A percentile compares a stretch with the other conserved stretches of the same genome.
Evolutionary conservation across 495 filamentous ascomycete species (phyloP).

Genomic region (Lasiosphaeris hirsuta): DNA sequence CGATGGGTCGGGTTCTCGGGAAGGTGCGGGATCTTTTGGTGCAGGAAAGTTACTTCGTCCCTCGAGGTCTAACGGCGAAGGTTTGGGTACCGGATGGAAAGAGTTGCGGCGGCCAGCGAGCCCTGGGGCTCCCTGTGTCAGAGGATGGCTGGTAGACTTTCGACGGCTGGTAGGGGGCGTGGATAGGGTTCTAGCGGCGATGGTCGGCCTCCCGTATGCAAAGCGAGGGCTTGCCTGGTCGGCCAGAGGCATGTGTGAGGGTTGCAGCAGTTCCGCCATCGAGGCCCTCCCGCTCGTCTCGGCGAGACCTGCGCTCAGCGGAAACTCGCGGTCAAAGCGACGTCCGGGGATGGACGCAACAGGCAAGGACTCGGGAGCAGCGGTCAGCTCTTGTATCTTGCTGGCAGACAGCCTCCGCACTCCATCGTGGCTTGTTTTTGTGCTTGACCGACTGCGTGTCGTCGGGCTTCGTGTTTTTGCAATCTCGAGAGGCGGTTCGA

Average conservation of each 20-base stretch:
- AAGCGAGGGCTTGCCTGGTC: background rate
- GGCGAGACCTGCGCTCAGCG: conserved; percentile 33
- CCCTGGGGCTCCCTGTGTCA: conserved; percentile 17
- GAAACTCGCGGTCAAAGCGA: conserved; percentile 21
- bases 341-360: conserved; percentile 32
- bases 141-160: conserved; percentile 27
- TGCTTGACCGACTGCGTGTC: conserved; percentile 29
- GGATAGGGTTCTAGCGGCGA: conserved; percentile 38
- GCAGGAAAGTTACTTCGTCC: conserved; percentile 18
- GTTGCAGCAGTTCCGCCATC: conserved; percentile 29
- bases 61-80: conserved; percentile 32
- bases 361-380: conserved; percentile 50
- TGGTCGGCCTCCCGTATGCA: conserved; percentile 13
- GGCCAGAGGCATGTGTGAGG: background rate
- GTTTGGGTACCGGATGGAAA: conserved; percentile 26
- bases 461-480: conserved; percentile 1
- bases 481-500: background rate
- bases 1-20: conserved; percentile 25
- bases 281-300: conserved; percentile 30
- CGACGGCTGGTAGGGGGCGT: conserved; percentile 43
- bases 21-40: conserved; percentile 7
- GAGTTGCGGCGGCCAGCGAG: conserved; percentile 27
- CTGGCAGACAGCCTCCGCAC: conserved; percentile 54
- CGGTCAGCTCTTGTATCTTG: conserved; percentile 53
- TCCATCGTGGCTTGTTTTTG: conserved; percentile 38